Conservation (phyloP, 1,139 yeast species). For the Debaryomyces sp. region DNA sequence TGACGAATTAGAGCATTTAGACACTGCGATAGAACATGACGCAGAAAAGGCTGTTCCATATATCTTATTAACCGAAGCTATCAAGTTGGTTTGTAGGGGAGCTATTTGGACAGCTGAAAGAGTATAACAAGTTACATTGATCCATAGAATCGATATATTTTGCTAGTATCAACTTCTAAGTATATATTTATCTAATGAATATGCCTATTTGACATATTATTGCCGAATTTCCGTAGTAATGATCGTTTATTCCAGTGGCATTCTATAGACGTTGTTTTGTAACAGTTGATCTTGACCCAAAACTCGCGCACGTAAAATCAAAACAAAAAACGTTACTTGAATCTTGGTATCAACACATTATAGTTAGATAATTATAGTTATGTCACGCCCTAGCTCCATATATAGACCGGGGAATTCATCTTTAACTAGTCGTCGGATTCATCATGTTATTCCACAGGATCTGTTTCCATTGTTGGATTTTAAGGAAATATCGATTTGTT, state of each 20-base stretch:
- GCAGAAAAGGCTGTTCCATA: slow-evolving; percentile 95
- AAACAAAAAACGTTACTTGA: slow-evolving; percentile 4
- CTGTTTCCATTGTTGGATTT: slow-evolving; percentile 69
- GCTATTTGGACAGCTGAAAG: slow-evolving; percentile 96
- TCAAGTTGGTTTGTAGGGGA: slow-evolving; percentile 76
- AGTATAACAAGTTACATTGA: slow-evolving; percentile 33
- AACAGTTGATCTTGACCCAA: background rate
- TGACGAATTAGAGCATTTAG: slow-evolving; percentile 93
- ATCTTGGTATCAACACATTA: background rate
- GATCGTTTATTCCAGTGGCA: background rate
- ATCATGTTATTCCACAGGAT: slow-evolving; percentile 24
- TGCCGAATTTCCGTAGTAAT: background rate
- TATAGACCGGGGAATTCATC: slow-evolving; percentile 23
- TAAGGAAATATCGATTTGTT: slow-evolving; percentile 62
- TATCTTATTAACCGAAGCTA: slow-evolving; percentile 81
- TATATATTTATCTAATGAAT: background rate
- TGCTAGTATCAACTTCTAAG: background rate
- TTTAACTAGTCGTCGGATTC: slow-evolving; percentile 19
- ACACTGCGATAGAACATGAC: slow-evolving; percentile 90
- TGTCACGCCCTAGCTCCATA: slow-evolving; percentile 31
- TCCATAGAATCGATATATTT: background rate
- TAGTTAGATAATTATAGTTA: slow-evolving; percentile 7
- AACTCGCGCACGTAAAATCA: slow-evolving; percentile 6
- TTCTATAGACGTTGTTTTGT: background rate
- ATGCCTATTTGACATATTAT: background rate